Evolutionary conservation across 2,329 filamentous ascomycete genomes (phyloP).

Genomic region (Apiospora hydei): DNA sequence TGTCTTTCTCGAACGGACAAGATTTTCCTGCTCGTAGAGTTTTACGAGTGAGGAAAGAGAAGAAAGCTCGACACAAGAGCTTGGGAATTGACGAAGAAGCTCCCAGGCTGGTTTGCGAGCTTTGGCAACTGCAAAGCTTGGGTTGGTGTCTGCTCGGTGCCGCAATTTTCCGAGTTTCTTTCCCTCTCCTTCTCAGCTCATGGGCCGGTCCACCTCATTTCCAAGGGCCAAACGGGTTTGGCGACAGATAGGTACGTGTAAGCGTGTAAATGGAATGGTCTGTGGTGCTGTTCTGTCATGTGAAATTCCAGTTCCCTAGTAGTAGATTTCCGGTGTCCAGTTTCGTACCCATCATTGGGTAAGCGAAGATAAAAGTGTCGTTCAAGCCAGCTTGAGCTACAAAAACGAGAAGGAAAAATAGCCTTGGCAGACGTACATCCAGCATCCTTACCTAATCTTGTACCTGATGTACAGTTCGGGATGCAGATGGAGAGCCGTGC

Average conservation of each 20-base stretch:
- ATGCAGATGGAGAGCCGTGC: not conserved
- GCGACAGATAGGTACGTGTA: not conserved
- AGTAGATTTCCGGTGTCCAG: not conserved
- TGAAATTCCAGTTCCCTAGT: not conserved
- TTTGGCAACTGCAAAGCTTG: constrained; percentile 19
- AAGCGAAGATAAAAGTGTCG: not conserved
- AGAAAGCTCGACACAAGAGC: constrained; percentile 13
- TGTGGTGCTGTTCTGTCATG: not conserved
- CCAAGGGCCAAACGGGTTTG: not conserved
- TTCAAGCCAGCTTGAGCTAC: not conserved
- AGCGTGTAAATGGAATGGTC: not conserved
- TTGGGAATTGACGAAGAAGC: constrained; percentile 15
- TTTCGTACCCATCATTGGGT: not conserved
- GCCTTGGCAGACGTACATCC: not conserved
- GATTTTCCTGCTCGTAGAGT: not conserved
- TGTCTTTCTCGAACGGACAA: not conserved
- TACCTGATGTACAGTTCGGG: not conserved
- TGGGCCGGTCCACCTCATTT: constrained; percentile 6
- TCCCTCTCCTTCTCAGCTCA: not conserved
- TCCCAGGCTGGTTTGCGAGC: constrained; percentile 6
- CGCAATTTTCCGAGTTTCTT: constrained; percentile 14
- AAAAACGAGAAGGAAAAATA: not conserved
- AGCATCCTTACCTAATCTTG: not conserved
- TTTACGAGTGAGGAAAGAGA: constrained; percentile 23
- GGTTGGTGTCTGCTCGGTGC: constrained; percentile 14